These are phyloP conservation scores for Uromyces viciae-fabae DNA, from an alignment of 1,284 basidiomycete species.

Conservation along the genomic window DNA sequence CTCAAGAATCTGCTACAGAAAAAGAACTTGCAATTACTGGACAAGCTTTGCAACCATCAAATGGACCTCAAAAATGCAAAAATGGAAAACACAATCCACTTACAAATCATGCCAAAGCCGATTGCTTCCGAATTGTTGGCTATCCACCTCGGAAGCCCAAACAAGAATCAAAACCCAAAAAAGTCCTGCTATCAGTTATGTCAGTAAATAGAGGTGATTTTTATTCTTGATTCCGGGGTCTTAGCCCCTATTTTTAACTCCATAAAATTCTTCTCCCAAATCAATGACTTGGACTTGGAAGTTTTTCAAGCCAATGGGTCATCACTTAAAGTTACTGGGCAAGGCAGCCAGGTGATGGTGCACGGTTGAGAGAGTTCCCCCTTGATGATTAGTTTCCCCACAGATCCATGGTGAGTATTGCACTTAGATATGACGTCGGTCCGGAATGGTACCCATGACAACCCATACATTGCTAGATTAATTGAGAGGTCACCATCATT, in stretches of 20 bases:
- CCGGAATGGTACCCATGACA: no score
- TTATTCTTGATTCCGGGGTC: not conserved
- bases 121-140: not conserved
- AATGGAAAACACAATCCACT: not conserved
- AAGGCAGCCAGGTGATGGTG: no score
- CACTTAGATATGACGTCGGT: no score
- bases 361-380: no score
- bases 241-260: not conserved
- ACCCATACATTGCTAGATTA: no score
- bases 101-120: not conserved
- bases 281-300: no score
- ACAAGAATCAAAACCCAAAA: not conserved
- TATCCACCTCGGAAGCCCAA: not conserved
- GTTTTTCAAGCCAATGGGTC: no score
- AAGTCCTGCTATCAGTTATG: not conserved
- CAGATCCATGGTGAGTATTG: no score
- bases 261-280: not conserved
- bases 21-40: not conserved
- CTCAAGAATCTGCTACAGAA: not conserved
- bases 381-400: no score
- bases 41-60: not conserved
- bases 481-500: no score
- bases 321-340: no score
- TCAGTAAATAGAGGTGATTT: not conserved
- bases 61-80: not conserved